Percentiles rank a stretch among this genome's conserved stretches.
phyloP scores from a whole-genome alignment of 1,284 basidiomycete genomes.

The Vanrija humicola region DNA sequence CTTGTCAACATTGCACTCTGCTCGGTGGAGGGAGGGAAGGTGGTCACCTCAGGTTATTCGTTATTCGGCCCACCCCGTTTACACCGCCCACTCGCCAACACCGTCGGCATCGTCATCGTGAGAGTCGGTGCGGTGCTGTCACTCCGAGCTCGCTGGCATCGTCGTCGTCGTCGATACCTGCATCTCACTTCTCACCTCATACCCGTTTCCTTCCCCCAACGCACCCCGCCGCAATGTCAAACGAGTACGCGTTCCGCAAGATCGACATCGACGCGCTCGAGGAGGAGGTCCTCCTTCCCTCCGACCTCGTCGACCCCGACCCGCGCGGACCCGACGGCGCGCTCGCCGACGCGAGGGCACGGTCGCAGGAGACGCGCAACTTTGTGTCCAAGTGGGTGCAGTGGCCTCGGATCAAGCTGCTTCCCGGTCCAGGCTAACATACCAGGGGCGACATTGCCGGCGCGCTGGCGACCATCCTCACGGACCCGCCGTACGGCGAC shows the following conservation, averaged over 20 bases:
- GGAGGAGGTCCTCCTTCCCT: slow-evolving; percentile 80
- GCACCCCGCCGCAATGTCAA: slow-evolving; percentile 53
- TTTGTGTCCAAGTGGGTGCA: slow-evolving; percentile 65
- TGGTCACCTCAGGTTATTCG: too few species aligned
- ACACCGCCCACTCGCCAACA: neutral
- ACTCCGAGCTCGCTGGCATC: neutral
- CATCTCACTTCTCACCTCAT: slow-evolving; percentile 6
- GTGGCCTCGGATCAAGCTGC: neutral
- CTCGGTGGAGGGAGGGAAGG: too few species aligned
- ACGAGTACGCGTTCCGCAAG: slow-evolving; percentile 71
- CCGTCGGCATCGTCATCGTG: neutral
- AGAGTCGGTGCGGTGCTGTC: neutral
- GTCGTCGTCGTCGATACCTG: neutral
- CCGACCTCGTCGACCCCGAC: slow-evolving; percentile 82
- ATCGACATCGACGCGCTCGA: slow-evolving; percentile 88
- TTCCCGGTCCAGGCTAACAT: neutral
- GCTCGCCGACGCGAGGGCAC: slow-evolving; percentile 69
- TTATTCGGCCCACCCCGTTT: slow-evolving; percentile 10
- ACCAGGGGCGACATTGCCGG: slow-evolving; percentile 67
- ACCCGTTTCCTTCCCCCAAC: neutral
- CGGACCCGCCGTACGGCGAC: slow-evolving; percentile 77
- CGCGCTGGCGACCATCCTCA: slow-evolving; percentile 66
- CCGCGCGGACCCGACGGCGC: slow-evolving; percentile 72
- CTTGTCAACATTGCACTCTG: neutral
- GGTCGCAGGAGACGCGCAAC: slow-evolving; percentile 67